phyloP scores from a whole-genome alignment of 169 alveolate genomes.

The Plasmodium inui region DNA sequence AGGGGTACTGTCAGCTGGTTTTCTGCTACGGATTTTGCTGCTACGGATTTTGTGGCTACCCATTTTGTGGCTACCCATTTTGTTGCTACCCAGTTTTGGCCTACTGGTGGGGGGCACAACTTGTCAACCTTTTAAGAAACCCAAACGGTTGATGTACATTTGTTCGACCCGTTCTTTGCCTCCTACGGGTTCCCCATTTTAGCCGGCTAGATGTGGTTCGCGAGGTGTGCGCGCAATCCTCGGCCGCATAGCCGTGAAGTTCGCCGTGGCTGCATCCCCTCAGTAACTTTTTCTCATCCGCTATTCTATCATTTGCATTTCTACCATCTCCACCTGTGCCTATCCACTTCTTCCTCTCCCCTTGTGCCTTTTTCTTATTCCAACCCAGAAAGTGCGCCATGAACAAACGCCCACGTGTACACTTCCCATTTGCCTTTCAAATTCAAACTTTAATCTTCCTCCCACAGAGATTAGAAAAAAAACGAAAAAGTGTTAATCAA shows the following conservation, averaged over 20 bases:
- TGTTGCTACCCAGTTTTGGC: background rate
- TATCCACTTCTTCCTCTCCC: too few species aligned
- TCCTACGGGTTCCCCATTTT: background rate
- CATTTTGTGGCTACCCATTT: background rate
- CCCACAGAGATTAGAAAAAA: background rate
- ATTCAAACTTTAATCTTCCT: background rate
- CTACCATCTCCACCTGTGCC: background rate
- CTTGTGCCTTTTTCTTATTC: background rate
- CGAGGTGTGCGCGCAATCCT: background rate
- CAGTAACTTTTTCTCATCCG: background rate
- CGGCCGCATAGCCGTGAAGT: background rate
- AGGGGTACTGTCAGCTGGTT: background rate
- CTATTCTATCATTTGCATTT: background rate
- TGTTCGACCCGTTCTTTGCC: background rate
- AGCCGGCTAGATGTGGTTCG: background rate
- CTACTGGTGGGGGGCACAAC: background rate
- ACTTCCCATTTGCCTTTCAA: background rate
- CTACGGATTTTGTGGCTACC: background rate
- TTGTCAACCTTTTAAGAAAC: background rate
- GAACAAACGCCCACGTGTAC: background rate
- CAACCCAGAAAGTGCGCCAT: background rate
- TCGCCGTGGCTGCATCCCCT: background rate
- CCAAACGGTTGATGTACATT: background rate
- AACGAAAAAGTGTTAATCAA: background rate
- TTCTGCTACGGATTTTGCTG: too few species aligned